Evolutionary conservation across 345 rosid genomes (phyloP).

Genomic region (Passiflora organensis): DNA sequence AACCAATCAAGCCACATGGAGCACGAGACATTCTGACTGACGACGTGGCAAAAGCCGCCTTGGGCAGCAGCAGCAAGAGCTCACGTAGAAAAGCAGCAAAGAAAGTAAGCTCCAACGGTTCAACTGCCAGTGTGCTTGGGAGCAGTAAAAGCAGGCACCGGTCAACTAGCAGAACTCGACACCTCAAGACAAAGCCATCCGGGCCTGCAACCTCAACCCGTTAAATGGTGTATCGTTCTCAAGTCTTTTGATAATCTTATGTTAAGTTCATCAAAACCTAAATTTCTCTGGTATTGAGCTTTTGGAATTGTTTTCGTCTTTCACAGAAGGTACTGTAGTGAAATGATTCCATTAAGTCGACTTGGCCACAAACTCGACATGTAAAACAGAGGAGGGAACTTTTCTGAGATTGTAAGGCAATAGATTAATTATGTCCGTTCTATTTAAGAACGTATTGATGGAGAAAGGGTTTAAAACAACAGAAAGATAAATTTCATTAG

Average conservation of each 20-base stretch:
- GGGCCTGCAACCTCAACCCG: slow-evolving; percentile 25
- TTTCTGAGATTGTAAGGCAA: too few relatives aligned
- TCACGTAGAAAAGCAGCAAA: slow-evolving; percentile 32
- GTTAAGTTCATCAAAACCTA: background rate
- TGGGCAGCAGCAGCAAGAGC: slow-evolving; percentile 38
- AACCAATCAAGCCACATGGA: slow-evolving; percentile 61
- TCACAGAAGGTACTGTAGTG: too few relatives aligned
- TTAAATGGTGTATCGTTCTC: slow-evolving; percentile 6
- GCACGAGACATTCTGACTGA: slow-evolving; percentile 67
- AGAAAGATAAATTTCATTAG: too few relatives aligned
- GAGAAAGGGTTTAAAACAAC: too few relatives aligned
- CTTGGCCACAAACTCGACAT: too few relatives aligned
- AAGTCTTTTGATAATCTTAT: background rate
- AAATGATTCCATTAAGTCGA: too few relatives aligned
- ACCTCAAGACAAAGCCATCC: slow-evolving; percentile 20
- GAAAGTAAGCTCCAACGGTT: slow-evolving; percentile 32
- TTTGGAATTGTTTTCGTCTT: too few relatives aligned
- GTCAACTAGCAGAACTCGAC: slow-evolving; percentile 35
- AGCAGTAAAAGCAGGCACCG: slow-evolving; percentile 29
- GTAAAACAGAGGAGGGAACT: too few relatives aligned
- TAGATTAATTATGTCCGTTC: too few relatives aligned
- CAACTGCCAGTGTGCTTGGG: slow-evolving; percentile 26
- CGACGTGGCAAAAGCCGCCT: slow-evolving; percentile 74
- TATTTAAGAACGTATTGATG: too few relatives aligned
- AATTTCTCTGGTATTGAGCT: background rate